Evolutionary conservation across 1,284 basidiomycete species (phyloP), one percentile per base, ranked within the genome.

Genomic region (Bondarzewia mesenterica): DNA sequence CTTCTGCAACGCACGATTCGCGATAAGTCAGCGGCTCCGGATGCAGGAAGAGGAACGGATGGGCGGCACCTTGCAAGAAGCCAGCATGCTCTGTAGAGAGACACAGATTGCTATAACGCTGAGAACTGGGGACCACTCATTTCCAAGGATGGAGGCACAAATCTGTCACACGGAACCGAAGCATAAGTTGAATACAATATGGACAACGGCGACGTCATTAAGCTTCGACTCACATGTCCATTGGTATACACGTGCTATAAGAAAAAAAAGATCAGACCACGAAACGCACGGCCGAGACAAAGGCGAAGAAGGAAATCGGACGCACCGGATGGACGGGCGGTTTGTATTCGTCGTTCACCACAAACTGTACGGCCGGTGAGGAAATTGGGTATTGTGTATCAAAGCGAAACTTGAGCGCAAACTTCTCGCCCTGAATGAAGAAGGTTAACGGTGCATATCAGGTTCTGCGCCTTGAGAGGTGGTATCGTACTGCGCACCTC

Each of bases 71-170:
- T 85, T 89, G 75, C 85, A 89, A 10, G 87, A 90, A 18, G 86
- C 88, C 50, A 91, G 72, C 88, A 91, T 91, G 58, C 87, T 89
- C 68, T 91, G 88, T 42, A 91, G 64, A 7, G 88, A 90, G 37
- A 90, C 77, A 59, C 87, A 89, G 37, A 91, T 78, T 3, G 86
- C 74, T 35, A 82, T 70, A 23, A 89, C 85, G 53, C 82, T 88
- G 52, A 91, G 65, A 20, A 90, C 88, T 1, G 89, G 89, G 18
- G 86, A 89, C 89, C 88, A 91, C 57, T 90, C 87, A 55, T 78
- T 86, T 15, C 87, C 88, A 5, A 91, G 76, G 54, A 91, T 90
- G 21, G 87, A 89, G 18, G 87, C 88, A 58, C 88, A 90, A 57
- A 89, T 89, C 84, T 89, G 42, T 7, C 27, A 20, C 22, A 12